These are phyloP conservation scores for Fagopyrum tataricum DNA, from an alignment of 148 eudicot genomes.

Conservation along the genomic window DNA sequence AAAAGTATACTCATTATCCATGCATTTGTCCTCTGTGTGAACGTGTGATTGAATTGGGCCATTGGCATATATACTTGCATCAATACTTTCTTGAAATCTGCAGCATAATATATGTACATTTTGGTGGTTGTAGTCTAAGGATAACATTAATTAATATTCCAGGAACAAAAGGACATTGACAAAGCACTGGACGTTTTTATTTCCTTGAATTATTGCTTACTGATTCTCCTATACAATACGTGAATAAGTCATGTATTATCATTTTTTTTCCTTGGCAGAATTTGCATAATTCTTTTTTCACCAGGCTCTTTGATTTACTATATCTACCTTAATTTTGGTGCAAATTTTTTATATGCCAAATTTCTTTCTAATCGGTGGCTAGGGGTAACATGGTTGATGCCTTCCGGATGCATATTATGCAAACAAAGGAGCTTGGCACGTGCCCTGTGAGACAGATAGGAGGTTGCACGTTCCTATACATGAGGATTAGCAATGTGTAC, in stretches of 20 bases:
- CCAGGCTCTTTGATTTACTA: background rate
- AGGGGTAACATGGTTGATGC: constrained; percentile 99
- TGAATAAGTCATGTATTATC: constrained; percentile 3
- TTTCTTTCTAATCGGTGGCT: constrained; percentile 12
- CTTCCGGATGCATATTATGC: constrained; percentile 95
- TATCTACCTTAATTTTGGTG: background rate
- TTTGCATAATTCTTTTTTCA: background rate
- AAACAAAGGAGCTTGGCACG: constrained; percentile 97
- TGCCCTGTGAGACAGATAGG: constrained; percentile 98
- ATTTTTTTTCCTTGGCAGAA: constrained; percentile 3
- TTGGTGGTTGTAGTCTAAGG: background rate
- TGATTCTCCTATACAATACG: background rate
- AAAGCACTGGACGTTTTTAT: background rate
- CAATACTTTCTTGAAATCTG: background rate
- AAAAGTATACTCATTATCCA: background rate
- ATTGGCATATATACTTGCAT: constrained; percentile 1
- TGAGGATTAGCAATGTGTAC: constrained; percentile 98
- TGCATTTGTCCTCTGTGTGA: background rate
- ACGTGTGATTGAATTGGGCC: background rate
- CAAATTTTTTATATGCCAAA: background rate
- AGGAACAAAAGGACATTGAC: background rate
- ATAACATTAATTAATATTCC: background rate
- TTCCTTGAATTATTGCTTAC: background rate
- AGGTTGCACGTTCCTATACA: constrained; percentile 95
- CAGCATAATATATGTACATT: background rate